These are phyloP conservation scores for Ceratocystis eucalypticola DNA, from an alignment of 2,329 filamentous ascomycete species.

Conservation along the genomic window DNA sequence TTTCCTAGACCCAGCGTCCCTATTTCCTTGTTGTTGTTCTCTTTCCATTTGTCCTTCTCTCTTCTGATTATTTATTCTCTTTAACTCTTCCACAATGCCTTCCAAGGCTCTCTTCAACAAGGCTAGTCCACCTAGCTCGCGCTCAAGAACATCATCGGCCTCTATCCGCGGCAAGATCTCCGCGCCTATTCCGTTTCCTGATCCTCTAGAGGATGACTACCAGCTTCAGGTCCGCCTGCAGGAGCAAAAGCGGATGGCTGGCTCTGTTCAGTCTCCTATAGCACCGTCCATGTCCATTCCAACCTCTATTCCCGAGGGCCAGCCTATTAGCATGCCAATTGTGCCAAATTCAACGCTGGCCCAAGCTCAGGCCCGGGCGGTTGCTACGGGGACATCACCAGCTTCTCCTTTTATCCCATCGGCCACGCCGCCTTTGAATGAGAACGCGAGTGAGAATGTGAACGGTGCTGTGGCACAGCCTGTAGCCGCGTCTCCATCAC, in stretches of 20 bases:
- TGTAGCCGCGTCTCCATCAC: background rate
- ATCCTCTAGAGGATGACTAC: slow-evolving; percentile 39
- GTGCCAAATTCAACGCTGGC: slow-evolving; percentile 14
- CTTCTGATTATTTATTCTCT: background rate
- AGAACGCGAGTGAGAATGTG: background rate
- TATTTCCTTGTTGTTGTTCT: background rate
- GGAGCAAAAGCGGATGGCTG: slow-evolving; percentile 19
- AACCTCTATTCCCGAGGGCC: slow-evolving; percentile 14
- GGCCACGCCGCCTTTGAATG: background rate
- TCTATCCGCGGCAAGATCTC: slow-evolving; percentile 49
- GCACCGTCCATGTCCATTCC: slow-evolving; percentile 16
- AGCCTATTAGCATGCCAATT: slow-evolving; percentile 17
- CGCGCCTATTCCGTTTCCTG: slow-evolving; percentile 43
- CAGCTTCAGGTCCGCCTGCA: slow-evolving; percentile 20
- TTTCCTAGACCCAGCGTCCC: background rate
- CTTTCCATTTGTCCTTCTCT: background rate
- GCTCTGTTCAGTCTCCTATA: slow-evolving; percentile 21
- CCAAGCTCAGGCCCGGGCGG: slow-evolving; percentile 11
- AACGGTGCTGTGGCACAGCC: background rate
- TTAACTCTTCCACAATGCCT: background rate
- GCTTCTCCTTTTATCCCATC: background rate
- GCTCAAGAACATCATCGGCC: slow-evolving; percentile 1
- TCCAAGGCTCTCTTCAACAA: slow-evolving; percentile 22
- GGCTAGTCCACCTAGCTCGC: slow-evolving; percentile 27
- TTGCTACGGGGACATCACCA: background rate